phyloP scores from a whole-genome alignment of 2,329 filamentous ascomycete species.

The Alternaria postmessia region DNA sequence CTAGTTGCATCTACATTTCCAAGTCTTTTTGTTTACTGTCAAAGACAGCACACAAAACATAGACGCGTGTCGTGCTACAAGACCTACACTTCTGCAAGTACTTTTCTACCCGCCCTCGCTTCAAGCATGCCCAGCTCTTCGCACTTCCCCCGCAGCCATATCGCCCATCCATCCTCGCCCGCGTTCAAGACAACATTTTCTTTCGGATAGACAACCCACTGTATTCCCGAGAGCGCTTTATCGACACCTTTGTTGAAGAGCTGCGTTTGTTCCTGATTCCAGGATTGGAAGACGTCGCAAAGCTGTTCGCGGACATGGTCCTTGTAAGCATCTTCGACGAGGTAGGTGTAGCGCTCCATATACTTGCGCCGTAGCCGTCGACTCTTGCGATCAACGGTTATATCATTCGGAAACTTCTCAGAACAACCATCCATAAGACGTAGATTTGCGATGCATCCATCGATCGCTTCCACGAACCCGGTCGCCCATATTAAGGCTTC shows the following conservation, averaged over 20 bases:
- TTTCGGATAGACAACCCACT: conserved; percentile 19
- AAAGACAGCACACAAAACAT: not conserved
- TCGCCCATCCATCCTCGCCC: conserved; percentile 21
- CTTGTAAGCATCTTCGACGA: conserved; percentile 12
- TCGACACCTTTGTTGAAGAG: conserved; percentile 31
- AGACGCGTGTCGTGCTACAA: not conserved
- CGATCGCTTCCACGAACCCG: conserved; percentile 13
- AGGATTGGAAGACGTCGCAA: conserved; percentile 11
- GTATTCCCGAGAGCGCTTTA: conserved; percentile 12
- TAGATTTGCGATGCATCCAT: conserved; percentile 10
- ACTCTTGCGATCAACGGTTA: not conserved
- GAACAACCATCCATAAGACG: conserved; percentile 9
- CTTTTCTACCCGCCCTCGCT: conserved; percentile 6
- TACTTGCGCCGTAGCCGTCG: conserved; percentile 11
- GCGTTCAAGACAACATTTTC: conserved; percentile 17
- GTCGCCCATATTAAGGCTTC: not conserved
- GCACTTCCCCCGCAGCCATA: conserved; percentile 14
- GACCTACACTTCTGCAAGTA: conserved; percentile 13
- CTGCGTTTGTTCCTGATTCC: conserved; percentile 16
- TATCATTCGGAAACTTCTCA: conserved; percentile 4
- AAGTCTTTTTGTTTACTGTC: not conserved
- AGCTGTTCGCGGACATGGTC: conserved; percentile 8
- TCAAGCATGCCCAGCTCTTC: conserved; percentile 18
- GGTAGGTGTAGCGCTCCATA: conserved; percentile 7
- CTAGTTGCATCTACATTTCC: not conserved